phyloP scores from a whole-genome alignment of 176 grass and related monocot species.

The Bothriochloa decipiens region DNA sequence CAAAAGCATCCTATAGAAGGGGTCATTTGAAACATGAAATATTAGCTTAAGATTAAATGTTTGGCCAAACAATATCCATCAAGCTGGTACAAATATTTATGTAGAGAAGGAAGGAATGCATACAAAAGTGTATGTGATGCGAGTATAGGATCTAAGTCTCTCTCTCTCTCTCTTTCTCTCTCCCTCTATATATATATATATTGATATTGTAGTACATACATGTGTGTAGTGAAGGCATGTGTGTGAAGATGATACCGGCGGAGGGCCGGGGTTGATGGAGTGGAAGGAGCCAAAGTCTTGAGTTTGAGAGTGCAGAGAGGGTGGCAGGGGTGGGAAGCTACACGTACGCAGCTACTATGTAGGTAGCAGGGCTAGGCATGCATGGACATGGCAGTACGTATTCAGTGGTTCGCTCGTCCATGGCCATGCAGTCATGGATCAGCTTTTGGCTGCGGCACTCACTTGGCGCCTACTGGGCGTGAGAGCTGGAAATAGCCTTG shows the following conservation, averaged over 20 bases:
- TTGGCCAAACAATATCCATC: background rate
- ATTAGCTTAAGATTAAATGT: background rate
- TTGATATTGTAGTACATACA: background rate
- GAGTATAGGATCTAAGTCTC: too few species aligned
- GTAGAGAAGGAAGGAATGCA: too few species aligned
- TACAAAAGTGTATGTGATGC: background rate
- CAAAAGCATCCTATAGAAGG: background rate
- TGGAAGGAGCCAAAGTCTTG: slow-evolving; percentile 48
- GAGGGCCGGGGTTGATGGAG: background rate
- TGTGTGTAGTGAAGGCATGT: background rate
- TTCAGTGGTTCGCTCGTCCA: background rate
- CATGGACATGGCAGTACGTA: slow-evolving; percentile 25
- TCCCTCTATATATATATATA: background rate
- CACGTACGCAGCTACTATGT: background rate
- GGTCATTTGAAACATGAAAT: background rate
- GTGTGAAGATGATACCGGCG: slow-evolving; percentile 3
- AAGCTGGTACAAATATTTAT: background rate
- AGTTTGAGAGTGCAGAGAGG: slow-evolving; percentile 34
- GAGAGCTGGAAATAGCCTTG: slow-evolving; percentile 55
- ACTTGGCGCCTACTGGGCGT: slow-evolving; percentile 50
- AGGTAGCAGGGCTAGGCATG: slow-evolving; percentile 8
- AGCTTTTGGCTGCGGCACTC: slow-evolving; percentile 69
- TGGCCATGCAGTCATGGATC: background rate
- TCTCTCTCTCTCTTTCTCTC: too few species aligned
- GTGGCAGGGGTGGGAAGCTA: background rate